phyloP scores from a whole-genome alignment of 2,329 filamentous ascomycete genomes.

The Trematosphaeria pertusa region DNA sequence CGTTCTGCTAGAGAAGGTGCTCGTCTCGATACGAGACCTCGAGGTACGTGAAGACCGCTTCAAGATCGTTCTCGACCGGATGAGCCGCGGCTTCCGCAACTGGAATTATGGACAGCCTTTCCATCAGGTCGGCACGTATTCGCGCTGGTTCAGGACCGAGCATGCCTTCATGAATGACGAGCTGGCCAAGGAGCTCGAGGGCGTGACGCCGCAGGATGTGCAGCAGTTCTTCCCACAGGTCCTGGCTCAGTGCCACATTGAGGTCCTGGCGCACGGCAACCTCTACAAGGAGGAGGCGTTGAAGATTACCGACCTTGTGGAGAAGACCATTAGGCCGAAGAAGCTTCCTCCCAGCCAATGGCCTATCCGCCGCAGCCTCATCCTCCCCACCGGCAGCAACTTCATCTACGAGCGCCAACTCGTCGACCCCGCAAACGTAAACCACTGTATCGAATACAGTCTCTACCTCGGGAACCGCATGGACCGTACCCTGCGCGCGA shows the following conservation, averaged over 20 bases:
- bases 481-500: conserved; percentile 75
- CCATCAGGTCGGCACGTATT: conserved; percentile 84
- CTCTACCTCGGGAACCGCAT: conserved; percentile 54
- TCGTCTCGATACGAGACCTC: conserved; percentile 82
- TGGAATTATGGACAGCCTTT: conserved; percentile 89
- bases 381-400: conserved; percentile 81
- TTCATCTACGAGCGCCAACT: conserved; percentile 82
- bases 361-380: conserved; percentile 76
- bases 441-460: conserved; percentile 60
- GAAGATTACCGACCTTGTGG: conserved; percentile 81
- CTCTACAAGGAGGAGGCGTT: conserved; percentile 92
- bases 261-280: conserved; percentile 89
- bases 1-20: conserved; percentile 87
- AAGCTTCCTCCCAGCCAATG: conserved; percentile 78
- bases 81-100: conserved; percentile 80
- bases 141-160: conserved; percentile 79
- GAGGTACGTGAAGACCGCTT: conserved; percentile 88
- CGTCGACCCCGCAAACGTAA: conserved; percentile 84
- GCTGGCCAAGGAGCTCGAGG: conserved; percentile 75
- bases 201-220: conserved; percentile 76
- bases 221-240: conserved; percentile 80
- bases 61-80: conserved; percentile 85
- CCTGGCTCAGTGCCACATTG: conserved; percentile 83
- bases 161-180: conserved; percentile 81
- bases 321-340: conserved; percentile 77